Conservation (phyloP, 257 asterid genomes). For the Solanum bulbocastanum region DNA sequence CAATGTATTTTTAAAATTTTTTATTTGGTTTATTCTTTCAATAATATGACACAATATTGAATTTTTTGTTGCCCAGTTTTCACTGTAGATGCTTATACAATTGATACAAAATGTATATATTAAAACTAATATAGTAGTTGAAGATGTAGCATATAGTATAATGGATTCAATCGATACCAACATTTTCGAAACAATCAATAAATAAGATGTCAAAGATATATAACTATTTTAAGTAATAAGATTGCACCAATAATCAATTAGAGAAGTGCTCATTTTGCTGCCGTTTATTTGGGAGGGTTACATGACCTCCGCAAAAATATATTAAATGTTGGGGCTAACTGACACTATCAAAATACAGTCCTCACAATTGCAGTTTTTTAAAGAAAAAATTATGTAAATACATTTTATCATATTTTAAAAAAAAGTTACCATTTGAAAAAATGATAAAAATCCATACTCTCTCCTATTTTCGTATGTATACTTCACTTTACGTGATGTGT, state of each 20-base stretch:
- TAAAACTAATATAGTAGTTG: not conserved
- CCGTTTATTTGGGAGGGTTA: not conserved
- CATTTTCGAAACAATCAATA: too few relatives aligned
- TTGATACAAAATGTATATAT: not conserved
- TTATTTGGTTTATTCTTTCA: not conserved
- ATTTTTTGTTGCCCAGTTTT: not conserved
- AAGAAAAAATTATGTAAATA: too few relatives aligned
- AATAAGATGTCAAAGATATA: too few relatives aligned
- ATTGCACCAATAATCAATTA: not conserved
- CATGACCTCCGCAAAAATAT: not conserved
- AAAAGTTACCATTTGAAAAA: too few relatives aligned
- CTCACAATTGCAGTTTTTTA: not conserved
- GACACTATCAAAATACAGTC: not conserved
- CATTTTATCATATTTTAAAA: too few relatives aligned
- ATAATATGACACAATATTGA: not conserved
- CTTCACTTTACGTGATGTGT: not conserved
- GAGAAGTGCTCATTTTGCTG: not conserved
- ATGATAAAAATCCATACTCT: not conserved
- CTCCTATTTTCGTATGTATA: too few relatives aligned
- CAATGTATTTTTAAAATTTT: not conserved
- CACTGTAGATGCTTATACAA: not conserved
- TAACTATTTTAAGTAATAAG: too few relatives aligned
- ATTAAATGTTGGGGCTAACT: not conserved
- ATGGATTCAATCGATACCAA: not conserved
- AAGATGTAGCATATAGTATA: not conserved